A percentile compares a stretch with the other conserved stretches of the same genome.
Conservation (phyloP, 2,329 filamentous ascomycete genomes). For the Lomentospora prolificans region DNA sequence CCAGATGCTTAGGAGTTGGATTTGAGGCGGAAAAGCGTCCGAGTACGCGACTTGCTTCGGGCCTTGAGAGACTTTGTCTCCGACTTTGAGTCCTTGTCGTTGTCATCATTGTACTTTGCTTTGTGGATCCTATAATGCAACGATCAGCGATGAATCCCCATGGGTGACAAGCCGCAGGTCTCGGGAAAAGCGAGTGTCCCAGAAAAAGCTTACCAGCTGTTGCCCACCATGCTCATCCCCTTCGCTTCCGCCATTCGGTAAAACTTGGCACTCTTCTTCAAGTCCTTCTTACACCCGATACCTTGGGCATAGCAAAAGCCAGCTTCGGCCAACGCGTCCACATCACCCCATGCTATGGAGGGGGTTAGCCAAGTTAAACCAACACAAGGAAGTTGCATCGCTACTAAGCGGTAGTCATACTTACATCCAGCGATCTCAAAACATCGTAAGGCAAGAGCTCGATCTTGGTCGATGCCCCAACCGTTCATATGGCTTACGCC, state of each 20-base stretch:
- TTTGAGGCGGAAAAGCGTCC: slow-evolving; percentile 58
- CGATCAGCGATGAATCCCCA: no score
- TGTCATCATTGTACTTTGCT: slow-evolving; percentile 73
- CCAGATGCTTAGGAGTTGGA: slow-evolving; percentile 16
- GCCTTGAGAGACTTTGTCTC: slow-evolving; percentile 58
- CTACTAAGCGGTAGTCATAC: slow-evolving; percentile 23
- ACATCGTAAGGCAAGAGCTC: slow-evolving; percentile 74
- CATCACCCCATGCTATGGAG: slow-evolving; percentile 72
- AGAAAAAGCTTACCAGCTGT: slow-evolving; percentile 68
- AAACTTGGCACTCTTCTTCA: slow-evolving; percentile 86
- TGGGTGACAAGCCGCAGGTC: background rate
- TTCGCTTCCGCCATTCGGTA: slow-evolving; percentile 86
- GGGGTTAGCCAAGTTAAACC: slow-evolving; percentile 14
- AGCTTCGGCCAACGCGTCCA: slow-evolving; percentile 85
- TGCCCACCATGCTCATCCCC: slow-evolving; percentile 95
- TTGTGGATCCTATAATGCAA: slow-evolving; percentile 98
- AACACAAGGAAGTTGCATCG: background rate
- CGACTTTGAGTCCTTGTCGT: slow-evolving; percentile 29
- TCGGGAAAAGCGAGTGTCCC: background rate
- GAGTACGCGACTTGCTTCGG: slow-evolving; percentile 66
- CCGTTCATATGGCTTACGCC: slow-evolving; percentile 97
- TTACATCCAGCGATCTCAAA: slow-evolving; percentile 89
- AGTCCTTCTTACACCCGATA: slow-evolving; percentile 86
- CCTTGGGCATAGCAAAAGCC: slow-evolving; percentile 95
- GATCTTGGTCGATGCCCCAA: slow-evolving; percentile 94